A percentile compares a stretch with the other conserved stretches of the same genome.
Conservation (phyloP, 139 green algal species). For the Eudorina sp. region DNA sequence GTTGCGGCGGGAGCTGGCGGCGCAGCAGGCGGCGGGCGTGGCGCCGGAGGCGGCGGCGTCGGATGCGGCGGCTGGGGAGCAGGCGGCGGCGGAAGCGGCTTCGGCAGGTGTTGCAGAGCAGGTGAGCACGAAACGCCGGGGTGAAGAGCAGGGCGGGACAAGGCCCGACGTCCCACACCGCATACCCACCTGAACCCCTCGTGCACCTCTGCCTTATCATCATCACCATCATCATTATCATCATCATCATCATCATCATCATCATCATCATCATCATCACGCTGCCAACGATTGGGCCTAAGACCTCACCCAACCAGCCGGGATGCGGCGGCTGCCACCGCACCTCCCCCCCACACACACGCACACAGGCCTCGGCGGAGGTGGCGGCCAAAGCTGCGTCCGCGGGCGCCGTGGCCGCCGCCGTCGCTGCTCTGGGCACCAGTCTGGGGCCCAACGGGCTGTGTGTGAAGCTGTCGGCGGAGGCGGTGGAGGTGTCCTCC, state of each 20-base stretch:
- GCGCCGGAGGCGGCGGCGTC: neutral
- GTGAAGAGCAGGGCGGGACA: too few species aligned
- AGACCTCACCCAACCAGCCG: too few species aligned
- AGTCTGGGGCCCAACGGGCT: neutral
- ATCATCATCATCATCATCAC: too few species aligned
- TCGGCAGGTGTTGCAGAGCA: neutral
- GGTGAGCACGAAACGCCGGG: too few species aligned
- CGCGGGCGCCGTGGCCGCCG: neutral
- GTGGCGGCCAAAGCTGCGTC: neutral
- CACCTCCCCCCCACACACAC: too few species aligned
- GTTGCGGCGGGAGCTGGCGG: conserved; percentile 40
- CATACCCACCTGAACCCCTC: too few species aligned
- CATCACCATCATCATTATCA: too few species aligned
- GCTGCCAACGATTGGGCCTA: too few species aligned
- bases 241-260: too few species aligned
- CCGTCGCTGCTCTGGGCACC: neutral
- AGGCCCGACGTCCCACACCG: too few species aligned
- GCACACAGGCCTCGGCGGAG: neutral
- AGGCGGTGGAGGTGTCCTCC: neutral
- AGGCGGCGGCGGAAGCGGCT: neutral
- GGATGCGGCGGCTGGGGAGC: neutral
- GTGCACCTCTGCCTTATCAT: too few species aligned
- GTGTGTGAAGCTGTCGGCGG: conserved; percentile 8
- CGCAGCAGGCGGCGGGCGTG: conserved; percentile 6
- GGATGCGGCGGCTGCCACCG: too few species aligned